Evolutionary conservation across 768 basidiomycete genomes (phyloP).

Genomic region (Trametes villosa): DNA sequence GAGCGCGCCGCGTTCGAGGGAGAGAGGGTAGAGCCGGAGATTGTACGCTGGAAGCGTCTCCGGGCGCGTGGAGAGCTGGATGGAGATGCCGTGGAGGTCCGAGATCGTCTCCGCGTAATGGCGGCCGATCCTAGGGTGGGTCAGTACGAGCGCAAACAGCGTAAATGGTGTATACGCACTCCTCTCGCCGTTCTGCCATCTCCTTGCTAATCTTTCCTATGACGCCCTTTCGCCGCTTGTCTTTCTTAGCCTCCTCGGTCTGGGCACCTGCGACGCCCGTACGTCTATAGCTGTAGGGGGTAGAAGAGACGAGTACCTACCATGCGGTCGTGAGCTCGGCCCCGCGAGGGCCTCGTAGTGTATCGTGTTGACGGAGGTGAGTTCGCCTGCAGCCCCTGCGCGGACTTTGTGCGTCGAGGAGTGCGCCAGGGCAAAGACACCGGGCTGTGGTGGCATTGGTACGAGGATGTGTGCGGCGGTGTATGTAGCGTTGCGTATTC

Average conservation of each 20-base stretch:
- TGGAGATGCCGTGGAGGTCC: constrained; percentile 58
- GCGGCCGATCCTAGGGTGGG: constrained; percentile 48
- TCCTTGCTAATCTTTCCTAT: constrained; percentile 75
- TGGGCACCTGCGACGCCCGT: constrained; percentile 19
- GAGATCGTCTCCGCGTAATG: constrained; percentile 67
- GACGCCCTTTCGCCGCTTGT: constrained; percentile 70
- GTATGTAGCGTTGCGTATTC: neutral
- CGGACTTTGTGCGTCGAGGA: constrained; percentile 50
- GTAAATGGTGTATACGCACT: constrained; percentile 49
- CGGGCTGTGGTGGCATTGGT: constrained; percentile 71
- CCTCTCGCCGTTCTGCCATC: constrained; percentile 73
- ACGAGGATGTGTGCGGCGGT: neutral
- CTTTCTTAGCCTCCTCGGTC: constrained; percentile 55
- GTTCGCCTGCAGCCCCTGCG: constrained; percentile 35
- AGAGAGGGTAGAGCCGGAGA: constrained; percentile 71
- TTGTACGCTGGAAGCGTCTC: constrained; percentile 67
- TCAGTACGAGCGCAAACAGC: neutral
- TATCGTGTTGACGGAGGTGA: constrained; percentile 37
- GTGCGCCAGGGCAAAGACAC: constrained; percentile 67
- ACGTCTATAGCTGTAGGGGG: constrained; percentile 9
- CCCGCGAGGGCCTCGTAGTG: constrained; percentile 46
- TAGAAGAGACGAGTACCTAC: constrained; percentile 15
- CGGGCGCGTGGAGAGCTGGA: constrained; percentile 70
- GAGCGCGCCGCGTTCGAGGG: constrained; percentile 76
- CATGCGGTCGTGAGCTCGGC: constrained; percentile 47